Conservation (phyloP, 192 early-diverging fungal genomes). For the Coemansia sp. region DNA sequence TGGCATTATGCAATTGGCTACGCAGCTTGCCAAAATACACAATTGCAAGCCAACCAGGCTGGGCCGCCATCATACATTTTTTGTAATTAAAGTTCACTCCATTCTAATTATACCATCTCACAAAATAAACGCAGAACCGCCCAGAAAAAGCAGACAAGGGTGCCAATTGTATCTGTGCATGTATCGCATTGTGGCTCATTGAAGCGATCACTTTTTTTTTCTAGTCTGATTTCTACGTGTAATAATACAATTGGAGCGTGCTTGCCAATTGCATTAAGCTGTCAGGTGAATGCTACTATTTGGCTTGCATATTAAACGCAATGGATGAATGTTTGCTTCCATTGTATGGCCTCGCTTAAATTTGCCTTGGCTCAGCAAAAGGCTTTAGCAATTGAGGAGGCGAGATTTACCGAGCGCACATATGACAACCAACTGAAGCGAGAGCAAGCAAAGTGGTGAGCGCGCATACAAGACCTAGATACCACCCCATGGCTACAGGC, state of each 20-base stretch:
- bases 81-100: neutral
- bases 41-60: neutral
- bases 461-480: too few species aligned
- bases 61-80: neutral
- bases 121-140: neutral
- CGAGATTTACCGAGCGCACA: conserved; percentile 5
- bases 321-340: neutral
- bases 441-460: neutral
- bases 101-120: neutral
- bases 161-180: too few species aligned
- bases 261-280: neutral
- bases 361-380: neutral
- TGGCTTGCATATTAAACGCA: neutral
- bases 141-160: neutral
- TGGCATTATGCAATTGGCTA: conserved; percentile 6
- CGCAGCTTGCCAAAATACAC: neutral
- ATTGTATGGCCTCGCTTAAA: conserved; percentile 7
- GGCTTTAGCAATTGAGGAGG: neutral
- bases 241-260: neutral
- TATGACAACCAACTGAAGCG: conserved; percentile 1
- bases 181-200: too few species aligned
- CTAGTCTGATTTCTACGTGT: neutral
- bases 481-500: too few species aligned
- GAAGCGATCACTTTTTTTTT: too few species aligned
- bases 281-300: neutral